Conservation (phyloP, 1,284 basidiomycete genomes). For the Pseudozyma sp. region DNA sequence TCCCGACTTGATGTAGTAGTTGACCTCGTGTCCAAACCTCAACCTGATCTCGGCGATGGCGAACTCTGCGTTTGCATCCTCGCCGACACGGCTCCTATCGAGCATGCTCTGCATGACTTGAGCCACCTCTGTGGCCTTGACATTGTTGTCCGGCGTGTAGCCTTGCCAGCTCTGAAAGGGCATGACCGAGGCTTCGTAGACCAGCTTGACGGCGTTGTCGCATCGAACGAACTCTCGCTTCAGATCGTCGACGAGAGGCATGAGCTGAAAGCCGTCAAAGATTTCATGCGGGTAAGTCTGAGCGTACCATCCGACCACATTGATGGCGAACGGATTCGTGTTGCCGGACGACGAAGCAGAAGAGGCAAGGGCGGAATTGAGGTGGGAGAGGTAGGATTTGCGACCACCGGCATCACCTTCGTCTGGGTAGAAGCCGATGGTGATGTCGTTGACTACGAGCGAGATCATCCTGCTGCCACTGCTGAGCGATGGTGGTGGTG, state of each 20-base stretch:
- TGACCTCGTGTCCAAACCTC: slow-evolving; percentile 39
- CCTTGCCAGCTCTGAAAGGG: slow-evolving; percentile 38
- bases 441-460: slow-evolving; percentile 14
- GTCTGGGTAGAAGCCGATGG: slow-evolving; percentile 40
- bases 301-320: slow-evolving; percentile 38
- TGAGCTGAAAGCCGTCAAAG: slow-evolving; percentile 37
- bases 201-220: background rate
- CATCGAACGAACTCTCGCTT: slow-evolving; percentile 7
- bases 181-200: slow-evolving; percentile 44
- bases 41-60: slow-evolving; percentile 25
- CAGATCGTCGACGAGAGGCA: slow-evolving; percentile 36
- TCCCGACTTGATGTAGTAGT: slow-evolving; percentile 38
- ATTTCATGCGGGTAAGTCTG: slow-evolving; percentile 27
- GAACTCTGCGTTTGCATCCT: background rate
- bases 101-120: slow-evolving; percentile 21
- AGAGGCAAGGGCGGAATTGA: slow-evolving; percentile 24
- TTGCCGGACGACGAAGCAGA: slow-evolving; percentile 1
- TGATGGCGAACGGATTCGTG: slow-evolving; percentile 10
- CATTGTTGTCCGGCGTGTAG: slow-evolving; percentile 15
- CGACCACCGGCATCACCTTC: slow-evolving; percentile 43
- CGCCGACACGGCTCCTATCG: slow-evolving; percentile 4
- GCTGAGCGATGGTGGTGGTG: background rate
- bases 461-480: background rate
- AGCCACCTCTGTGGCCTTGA: slow-evolving; percentile 25
- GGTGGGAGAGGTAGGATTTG: slow-evolving; percentile 33